These are phyloP conservation scores for Suillus alpinus DNA, from an alignment of 768 basidiomycete species.

Conservation along the genomic window DNA sequence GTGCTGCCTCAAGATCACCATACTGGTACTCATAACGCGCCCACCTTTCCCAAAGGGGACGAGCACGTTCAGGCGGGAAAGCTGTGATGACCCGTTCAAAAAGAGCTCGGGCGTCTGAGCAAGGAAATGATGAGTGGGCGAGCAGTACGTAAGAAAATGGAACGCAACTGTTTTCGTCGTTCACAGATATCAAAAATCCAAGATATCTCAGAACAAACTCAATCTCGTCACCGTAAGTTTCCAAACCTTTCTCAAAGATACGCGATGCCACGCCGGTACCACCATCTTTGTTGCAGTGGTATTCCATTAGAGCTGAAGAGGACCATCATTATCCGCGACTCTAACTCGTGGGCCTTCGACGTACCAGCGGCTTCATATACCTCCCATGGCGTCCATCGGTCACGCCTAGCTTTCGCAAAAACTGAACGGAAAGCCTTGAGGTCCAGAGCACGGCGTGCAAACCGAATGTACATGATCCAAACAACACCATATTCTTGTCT, in stretches of 20 bases:
- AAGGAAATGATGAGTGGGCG: slow-evolving; percentile 6
- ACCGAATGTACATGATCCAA: slow-evolving; percentile 92
- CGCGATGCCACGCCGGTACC: slow-evolving; percentile 73
- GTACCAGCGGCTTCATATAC: slow-evolving; percentile 90
- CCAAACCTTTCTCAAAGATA: slow-evolving; percentile 93
- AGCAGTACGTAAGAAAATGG: slow-evolving; percentile 1
- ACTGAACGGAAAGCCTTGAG: slow-evolving; percentile 73
- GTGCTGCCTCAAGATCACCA: slow-evolving; percentile 84
- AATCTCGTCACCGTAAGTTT: slow-evolving; percentile 75
- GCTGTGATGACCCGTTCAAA: slow-evolving; percentile 86
- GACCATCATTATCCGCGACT: slow-evolving; percentile 6
- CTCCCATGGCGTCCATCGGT: slow-evolving; percentile 82
- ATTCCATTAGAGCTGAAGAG: slow-evolving; percentile 86
- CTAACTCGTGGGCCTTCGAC: slow-evolving; percentile 3
- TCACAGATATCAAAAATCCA: slow-evolving; percentile 89
- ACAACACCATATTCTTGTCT: slow-evolving; percentile 74
- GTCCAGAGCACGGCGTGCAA: slow-evolving; percentile 84
- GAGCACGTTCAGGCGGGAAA: slow-evolving; percentile 74
- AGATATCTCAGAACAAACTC: slow-evolving; percentile 89
- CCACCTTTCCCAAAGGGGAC: slow-evolving; percentile 95
- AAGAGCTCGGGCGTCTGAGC: slow-evolving; percentile 86
- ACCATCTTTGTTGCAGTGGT: slow-evolving; percentile 80
- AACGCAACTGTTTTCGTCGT: slow-evolving; percentile 88
- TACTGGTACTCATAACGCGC: slow-evolving; percentile 93
- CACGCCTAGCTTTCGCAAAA: slow-evolving; percentile 80